Conservation (phyloP, 257 asterid genomes). For the Vinca minor region DNA sequence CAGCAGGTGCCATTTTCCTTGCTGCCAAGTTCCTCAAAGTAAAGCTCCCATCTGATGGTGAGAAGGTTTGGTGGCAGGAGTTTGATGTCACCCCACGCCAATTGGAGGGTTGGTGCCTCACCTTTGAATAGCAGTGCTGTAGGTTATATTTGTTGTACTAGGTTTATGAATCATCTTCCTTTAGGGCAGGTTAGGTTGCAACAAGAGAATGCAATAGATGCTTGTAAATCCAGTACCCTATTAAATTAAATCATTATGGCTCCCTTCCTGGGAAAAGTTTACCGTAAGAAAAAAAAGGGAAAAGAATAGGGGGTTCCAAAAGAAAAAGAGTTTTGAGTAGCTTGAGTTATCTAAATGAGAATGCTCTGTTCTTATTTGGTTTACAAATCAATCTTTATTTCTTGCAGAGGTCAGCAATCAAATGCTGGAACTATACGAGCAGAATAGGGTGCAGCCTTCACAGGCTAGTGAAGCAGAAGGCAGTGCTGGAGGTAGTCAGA, state of each 20-base stretch:
- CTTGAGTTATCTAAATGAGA: background rate
- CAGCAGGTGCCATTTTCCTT: slow-evolving; percentile 99
- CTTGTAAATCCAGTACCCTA: background rate
- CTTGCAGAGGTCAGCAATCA: slow-evolving; percentile 96
- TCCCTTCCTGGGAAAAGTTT: background rate
- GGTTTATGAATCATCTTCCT: background rate
- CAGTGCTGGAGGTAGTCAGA: slow-evolving; percentile 54
- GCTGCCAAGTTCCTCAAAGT: slow-evolving; percentile 99
- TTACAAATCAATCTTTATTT: slow-evolving; percentile 11
- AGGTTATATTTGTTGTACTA: slow-evolving; percentile 20
- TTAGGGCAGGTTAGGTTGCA: background rate
- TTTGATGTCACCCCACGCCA: slow-evolving; percentile 99
- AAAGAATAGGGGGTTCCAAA: background rate
- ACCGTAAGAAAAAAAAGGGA: too few species aligned
- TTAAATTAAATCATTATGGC: background rate
- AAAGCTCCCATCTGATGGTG: slow-evolving; percentile 92
- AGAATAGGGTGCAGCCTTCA: slow-evolving; percentile 52
- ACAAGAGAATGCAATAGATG: background rate
- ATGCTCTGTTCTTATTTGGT: background rate
- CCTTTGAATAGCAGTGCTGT: slow-evolving; percentile 32
- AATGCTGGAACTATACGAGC: slow-evolving; percentile 82
- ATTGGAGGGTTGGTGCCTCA: slow-evolving; percentile 82
- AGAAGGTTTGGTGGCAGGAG: slow-evolving; percentile 99
- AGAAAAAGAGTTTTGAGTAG: background rate
- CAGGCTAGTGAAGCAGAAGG: slow-evolving; percentile 79